phyloP scores from a whole-genome alignment of 768 basidiomycete genomes.

The Russula emetica region DNA sequence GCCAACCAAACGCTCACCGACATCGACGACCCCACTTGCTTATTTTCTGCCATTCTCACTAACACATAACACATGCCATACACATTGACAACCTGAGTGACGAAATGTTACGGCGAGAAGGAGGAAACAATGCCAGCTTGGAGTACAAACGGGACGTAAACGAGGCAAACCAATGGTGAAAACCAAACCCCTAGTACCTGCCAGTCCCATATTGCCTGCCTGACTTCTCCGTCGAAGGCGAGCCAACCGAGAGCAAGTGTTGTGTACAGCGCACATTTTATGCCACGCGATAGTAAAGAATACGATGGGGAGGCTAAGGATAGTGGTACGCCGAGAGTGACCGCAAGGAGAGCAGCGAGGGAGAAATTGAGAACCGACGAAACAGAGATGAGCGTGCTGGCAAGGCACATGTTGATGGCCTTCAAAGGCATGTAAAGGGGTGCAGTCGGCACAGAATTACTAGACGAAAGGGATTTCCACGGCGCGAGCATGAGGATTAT shows the following conservation, averaged over 20 bases:
- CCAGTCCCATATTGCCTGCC: conserved; percentile 68
- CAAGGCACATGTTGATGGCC: conserved; percentile 71
- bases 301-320: conserved; percentile 40
- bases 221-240: conserved; percentile 44
- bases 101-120: conserved; percentile 28
- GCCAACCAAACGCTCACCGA: no score
- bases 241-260: conserved; percentile 58
- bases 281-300: conserved; percentile 31
- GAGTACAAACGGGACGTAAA: conserved; percentile 69
- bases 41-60: no score
- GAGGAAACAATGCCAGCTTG: conserved; percentile 59
- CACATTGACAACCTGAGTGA: background rate
- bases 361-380: conserved; percentile 91
- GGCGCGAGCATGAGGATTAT: conserved; percentile 36
- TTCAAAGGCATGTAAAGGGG: conserved; percentile 51
- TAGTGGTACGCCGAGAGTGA: conserved; percentile 65
- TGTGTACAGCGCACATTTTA: conserved; percentile 39
- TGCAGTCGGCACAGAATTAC: conserved; percentile 33
- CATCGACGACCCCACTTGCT: no score
- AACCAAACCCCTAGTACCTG: conserved; percentile 78
- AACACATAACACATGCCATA: background rate
- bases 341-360: conserved; percentile 67
- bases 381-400: conserved; percentile 82
- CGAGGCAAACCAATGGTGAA: conserved; percentile 73
- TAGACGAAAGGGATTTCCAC: conserved; percentile 29